phyloP scores from a whole-genome alignment of 208 protist species.

The Leishmania amazonensis region DNA sequence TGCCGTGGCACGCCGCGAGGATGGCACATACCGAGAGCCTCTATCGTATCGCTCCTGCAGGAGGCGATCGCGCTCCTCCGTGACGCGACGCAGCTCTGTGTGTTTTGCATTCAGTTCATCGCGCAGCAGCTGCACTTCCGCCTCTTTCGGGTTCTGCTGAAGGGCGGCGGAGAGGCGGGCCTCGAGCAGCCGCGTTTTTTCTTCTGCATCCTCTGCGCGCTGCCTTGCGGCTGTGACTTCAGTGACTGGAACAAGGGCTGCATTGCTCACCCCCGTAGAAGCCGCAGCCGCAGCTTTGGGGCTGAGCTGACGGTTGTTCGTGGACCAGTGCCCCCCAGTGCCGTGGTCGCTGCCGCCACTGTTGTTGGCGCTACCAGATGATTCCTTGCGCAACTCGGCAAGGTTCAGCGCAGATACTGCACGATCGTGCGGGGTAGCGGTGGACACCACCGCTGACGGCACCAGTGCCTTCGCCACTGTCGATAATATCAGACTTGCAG shows the following conservation, averaged over 20 bases:
- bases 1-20: background rate
- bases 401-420: background rate
- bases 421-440: background rate
- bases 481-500: background rate
- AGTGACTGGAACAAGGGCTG: background rate
- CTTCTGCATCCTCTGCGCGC: slow-evolving; percentile 13
- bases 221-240: background rate
- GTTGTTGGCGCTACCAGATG: background rate
- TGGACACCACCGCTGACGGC: background rate
- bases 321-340: background rate
- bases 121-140: slow-evolving; percentile 45
- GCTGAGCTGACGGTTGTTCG: background rate
- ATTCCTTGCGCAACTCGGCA: background rate
- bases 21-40: slow-evolving; percentile 2
- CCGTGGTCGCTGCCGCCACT: background rate
- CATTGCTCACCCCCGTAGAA: background rate
- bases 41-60: slow-evolving; percentile 20
- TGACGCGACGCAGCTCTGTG: slow-evolving; percentile 28
- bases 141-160: slow-evolving; percentile 31
- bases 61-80: slow-evolving; percentile 36
- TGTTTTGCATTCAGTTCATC: slow-evolving; percentile 38
- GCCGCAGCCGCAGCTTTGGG: background rate
- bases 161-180: slow-evolving; percentile 32
- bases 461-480: background rate
- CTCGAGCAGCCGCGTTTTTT: slow-evolving; percentile 37